phyloP scores from a whole-genome alignment of 257 asterid species.

The Solanum pinnatisectum region DNA sequence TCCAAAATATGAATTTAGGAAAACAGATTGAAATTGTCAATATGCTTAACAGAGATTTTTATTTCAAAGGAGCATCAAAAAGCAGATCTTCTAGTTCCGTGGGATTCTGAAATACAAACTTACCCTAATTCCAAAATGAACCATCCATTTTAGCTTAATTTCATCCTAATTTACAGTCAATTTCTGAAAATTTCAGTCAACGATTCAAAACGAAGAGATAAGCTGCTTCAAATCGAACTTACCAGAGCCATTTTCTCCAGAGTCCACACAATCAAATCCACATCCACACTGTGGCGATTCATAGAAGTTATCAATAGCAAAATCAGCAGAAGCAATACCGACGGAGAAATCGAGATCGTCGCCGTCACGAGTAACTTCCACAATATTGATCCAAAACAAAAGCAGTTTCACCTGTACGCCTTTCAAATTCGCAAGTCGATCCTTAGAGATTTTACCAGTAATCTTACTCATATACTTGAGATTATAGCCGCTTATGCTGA shows the following conservation, averaged over 20 bases:
- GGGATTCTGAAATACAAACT: background rate
- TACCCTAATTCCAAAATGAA: background rate
- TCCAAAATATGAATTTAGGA: background rate
- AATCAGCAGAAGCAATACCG: constrained; percentile 30
- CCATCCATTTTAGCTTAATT: background rate
- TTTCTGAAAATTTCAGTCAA: background rate
- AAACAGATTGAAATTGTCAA: too few species aligned
- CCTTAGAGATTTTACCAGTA: constrained; percentile 26
- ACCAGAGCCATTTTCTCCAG: background rate
- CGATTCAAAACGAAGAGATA: background rate
- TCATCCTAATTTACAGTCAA: background rate
- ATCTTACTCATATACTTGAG: constrained; percentile 24
- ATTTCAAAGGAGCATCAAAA: too few species aligned
- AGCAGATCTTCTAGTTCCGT: background rate
- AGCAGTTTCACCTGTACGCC: constrained; percentile 39
- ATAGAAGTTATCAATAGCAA: constrained; percentile 21
- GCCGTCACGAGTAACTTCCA: constrained; percentile 19
- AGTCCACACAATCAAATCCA: constrained; percentile 26
- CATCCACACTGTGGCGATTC: constrained; percentile 52
- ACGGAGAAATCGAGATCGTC: constrained; percentile 34
- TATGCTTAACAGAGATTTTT: background rate
- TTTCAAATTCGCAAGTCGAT: constrained; percentile 13
- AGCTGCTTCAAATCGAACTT: background rate
- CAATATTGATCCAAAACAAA: constrained; percentile 36
- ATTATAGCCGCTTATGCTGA: constrained; percentile 23